Evolutionary conservation across 768 basidiomycete species (phyloP).

Genomic region (Termitomyces sp.): DNA sequence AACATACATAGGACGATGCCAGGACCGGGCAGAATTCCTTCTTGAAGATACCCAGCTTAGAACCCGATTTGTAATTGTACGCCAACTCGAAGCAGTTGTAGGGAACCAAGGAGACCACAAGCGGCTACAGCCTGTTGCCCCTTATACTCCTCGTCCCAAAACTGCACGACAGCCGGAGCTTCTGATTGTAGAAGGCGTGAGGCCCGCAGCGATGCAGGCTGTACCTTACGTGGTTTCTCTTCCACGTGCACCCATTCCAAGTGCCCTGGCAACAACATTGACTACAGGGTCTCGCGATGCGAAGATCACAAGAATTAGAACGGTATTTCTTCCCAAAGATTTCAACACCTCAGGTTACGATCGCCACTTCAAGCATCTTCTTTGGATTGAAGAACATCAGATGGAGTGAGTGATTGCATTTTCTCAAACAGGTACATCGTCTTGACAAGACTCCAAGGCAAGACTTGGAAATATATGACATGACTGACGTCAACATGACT

Average conservation of each 20-base stretch:
- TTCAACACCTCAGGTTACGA: conserved; percentile 37
- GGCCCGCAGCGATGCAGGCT: conserved; percentile 33
- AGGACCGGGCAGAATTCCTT: conserved; percentile 47
- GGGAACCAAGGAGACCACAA: conserved; percentile 43
- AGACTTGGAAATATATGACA: conserved; percentile 34
- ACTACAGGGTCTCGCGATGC: conserved; percentile 22
- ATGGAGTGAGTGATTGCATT: conserved; percentile 19
- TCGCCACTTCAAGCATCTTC: conserved; percentile 41
- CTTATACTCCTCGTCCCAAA: conserved; percentile 34
- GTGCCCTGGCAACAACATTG: conserved; percentile 23
- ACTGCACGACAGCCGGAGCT: conserved; percentile 26
- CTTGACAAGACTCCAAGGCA: conserved; percentile 18
- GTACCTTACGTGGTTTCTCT: conserved; percentile 38
- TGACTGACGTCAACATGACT: conserved; percentile 27
- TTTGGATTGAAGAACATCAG: conserved; percentile 37
- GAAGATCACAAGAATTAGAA: conserved; percentile 24
- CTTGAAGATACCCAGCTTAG: conserved; percentile 41
- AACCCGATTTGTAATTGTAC: conserved; percentile 44
- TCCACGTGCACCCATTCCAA: conserved; percentile 35
- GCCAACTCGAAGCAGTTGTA: conserved; percentile 37
- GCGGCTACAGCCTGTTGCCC: conserved; percentile 34
- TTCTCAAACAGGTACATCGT: background rate
- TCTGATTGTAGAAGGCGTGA: conserved; percentile 35
- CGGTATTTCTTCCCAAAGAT: conserved; percentile 32
- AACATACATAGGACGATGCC: conserved; percentile 37